Percentiles rank a stretch among this genome's conserved stretches.
phyloP scores from a whole-genome alignment of 768 basidiomycete species.

The Cantharellus anzutake region DNA sequence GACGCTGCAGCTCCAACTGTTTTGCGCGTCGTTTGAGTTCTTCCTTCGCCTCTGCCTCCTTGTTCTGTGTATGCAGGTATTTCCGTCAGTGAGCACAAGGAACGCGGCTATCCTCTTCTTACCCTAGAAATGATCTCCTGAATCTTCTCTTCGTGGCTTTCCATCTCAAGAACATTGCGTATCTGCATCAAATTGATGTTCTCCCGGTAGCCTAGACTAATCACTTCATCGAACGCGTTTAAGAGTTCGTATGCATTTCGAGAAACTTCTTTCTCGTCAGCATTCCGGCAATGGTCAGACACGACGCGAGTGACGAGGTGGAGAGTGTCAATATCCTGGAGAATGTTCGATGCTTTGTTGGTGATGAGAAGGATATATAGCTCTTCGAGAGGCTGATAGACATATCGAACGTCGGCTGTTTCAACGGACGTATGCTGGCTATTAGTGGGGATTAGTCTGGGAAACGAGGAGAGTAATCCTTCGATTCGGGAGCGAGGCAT shows the following conservation, averaged over 20 bases:
- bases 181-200: slow-evolving; percentile 26
- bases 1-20: slow-evolving; percentile 92
- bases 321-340: slow-evolving; percentile 94
- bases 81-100: not conserved
- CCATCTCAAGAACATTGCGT: slow-evolving; percentile 26
- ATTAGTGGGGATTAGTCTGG: slow-evolving; percentile 87
- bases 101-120: slow-evolving; percentile 12
- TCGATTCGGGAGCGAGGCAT: slow-evolving; percentile 87
- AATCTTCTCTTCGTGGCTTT: slow-evolving; percentile 40
- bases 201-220: slow-evolving; percentile 54
- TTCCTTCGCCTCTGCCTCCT: slow-evolving; percentile 98
- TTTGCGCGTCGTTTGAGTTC: slow-evolving; percentile 95
- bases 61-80: slow-evolving; percentile 41
- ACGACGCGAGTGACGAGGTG: slow-evolving; percentile 89
- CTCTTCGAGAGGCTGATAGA: slow-evolving; percentile 92
- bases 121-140: slow-evolving; percentile 96
- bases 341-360: slow-evolving; percentile 95
- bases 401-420: slow-evolving; percentile 86
- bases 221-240: slow-evolving; percentile 91
- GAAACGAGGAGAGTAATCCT: slow-evolving; percentile 89
- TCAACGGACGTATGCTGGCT: slow-evolving; percentile 95
- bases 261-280: slow-evolving; percentile 76
- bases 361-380: slow-evolving; percentile 95
- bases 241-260: slow-evolving; percentile 86
- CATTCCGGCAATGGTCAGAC: slow-evolving; percentile 72